Percentiles rank a stretch among this genome's conserved stretches.
Evolutionary conservation across 2,329 filamentous ascomycete species (phyloP).

Genomic region (Elsinoe fawcettii): DNA sequence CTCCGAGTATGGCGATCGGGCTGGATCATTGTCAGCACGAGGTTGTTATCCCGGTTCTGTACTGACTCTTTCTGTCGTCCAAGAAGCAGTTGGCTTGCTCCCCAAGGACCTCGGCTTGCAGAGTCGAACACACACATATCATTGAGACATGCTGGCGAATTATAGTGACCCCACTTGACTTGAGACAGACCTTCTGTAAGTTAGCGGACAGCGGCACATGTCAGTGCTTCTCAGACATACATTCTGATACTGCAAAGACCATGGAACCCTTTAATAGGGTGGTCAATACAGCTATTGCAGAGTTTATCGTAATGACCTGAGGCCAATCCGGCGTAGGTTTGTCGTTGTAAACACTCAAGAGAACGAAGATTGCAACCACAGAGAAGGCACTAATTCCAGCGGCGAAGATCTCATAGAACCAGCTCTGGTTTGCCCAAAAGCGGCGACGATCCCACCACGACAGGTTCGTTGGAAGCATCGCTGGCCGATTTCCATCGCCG

Average conservation of each 20-base stretch:
- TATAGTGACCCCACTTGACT: neutral
- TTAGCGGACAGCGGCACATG: no score
- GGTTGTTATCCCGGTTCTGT: no score
- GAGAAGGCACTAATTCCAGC: neutral
- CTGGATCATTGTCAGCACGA: no score
- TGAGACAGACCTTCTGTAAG: neutral
- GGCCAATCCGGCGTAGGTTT: conserved; percentile 4
- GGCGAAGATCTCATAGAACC: neutral
- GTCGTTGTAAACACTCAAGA: neutral
- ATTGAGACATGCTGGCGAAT: neutral
- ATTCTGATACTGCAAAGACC: neutral
- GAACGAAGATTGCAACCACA: neutral
- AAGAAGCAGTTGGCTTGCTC: neutral
- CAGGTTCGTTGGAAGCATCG: neutral
- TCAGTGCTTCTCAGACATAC: no score
- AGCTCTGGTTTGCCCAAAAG: neutral
- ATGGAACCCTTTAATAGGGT: neutral
- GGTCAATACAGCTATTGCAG: neutral
- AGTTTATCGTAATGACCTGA: neutral
- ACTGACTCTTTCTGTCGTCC: no score
- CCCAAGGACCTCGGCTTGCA: conserved; percentile 6
- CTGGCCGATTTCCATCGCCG: no score
- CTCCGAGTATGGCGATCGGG: neutral
- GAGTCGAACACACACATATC: neutral
- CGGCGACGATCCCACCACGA: neutral